These are phyloP conservation scores for Metschnikowia lachancei DNA, from an alignment of 805 yeast species.

Conservation along the genomic window DNA sequence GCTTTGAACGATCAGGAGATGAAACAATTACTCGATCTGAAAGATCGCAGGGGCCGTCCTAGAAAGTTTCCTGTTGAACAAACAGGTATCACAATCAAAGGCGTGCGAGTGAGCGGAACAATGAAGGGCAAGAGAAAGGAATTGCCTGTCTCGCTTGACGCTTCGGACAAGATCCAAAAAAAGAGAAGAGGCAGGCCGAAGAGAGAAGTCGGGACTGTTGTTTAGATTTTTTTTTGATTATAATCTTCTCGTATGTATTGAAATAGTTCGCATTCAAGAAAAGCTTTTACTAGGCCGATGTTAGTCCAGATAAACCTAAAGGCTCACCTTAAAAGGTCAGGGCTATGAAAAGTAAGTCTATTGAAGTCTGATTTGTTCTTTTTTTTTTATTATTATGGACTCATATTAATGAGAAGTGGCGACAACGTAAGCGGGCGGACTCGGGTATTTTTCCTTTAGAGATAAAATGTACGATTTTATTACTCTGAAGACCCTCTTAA, in stretches of 20 bases:
- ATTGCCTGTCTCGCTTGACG: background rate
- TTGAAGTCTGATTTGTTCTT: too few relatives aligned
- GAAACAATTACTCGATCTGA: slow-evolving; percentile 34
- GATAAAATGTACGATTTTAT: too few relatives aligned
- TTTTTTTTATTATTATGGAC: too few relatives aligned
- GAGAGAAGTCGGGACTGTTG: slow-evolving; percentile 2
- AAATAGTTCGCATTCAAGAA: background rate
- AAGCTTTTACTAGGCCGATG: background rate
- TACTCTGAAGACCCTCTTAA: too few relatives aligned
- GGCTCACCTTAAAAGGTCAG: too few relatives aligned
- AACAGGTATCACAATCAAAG: slow-evolving; percentile 44
- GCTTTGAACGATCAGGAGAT: slow-evolving; percentile 14
- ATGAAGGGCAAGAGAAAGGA: slow-evolving; percentile 13
- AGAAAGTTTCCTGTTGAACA: slow-evolving; percentile 49
- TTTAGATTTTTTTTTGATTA: background rate
- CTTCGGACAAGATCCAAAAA: slow-evolving; percentile 9
- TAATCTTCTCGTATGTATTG: background rate
- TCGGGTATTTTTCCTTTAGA: too few relatives aligned
- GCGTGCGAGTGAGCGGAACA: slow-evolving; percentile 41
- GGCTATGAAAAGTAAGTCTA: too few relatives aligned
- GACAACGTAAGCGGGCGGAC: too few relatives aligned
- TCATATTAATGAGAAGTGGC: too few relatives aligned
- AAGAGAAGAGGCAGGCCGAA: slow-evolving; percentile 17
- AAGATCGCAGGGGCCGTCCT: slow-evolving; percentile 51
- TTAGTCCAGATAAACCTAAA: too few relatives aligned